Conservation (phyloP, 345 rosid genomes). For the Gossypium herbaceum region DNA sequence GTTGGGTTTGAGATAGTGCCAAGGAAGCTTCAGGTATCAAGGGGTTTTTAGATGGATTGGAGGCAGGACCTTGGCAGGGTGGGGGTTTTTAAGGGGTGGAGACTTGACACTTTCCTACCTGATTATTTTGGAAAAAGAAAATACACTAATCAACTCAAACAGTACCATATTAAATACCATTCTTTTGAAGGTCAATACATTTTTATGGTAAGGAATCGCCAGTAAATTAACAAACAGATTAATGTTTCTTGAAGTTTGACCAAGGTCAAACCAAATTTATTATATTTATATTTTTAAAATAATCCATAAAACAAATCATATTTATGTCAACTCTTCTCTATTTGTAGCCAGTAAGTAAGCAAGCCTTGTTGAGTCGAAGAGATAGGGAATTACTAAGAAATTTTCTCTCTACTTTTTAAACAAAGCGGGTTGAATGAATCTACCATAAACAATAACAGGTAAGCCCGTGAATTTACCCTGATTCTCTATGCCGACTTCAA, state of each 20-base stretch:
- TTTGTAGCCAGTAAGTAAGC: too few relatives aligned
- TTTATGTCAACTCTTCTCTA: background rate
- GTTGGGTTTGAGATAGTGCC: background rate
- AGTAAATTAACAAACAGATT: background rate
- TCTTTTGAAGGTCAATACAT: too few relatives aligned
- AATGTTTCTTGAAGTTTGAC: background rate
- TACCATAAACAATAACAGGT: too few relatives aligned
- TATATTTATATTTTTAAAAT: background rate
- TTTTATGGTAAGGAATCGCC: background rate
- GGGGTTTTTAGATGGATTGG: slow-evolving; percentile 24
- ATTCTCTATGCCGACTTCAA: background rate
- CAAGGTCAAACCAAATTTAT: background rate
- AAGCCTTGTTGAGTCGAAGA: too few relatives aligned
- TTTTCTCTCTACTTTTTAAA: background rate
- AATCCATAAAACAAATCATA: background rate
- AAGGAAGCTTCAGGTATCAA: background rate
- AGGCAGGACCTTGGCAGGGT: background rate
- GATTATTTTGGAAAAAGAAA: too few relatives aligned
- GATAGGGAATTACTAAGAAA: background rate
- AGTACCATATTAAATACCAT: background rate
- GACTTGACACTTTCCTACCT: background rate
- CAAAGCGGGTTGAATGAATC: background rate
- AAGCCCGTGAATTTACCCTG: background rate
- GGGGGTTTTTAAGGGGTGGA: background rate
- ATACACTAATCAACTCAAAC: background rate